Evolutionary conservation across 1,284 basidiomycete species (phyloP), one percentile per base, ranked within the genome.

Genomic region (Tilletia caries): DNA sequence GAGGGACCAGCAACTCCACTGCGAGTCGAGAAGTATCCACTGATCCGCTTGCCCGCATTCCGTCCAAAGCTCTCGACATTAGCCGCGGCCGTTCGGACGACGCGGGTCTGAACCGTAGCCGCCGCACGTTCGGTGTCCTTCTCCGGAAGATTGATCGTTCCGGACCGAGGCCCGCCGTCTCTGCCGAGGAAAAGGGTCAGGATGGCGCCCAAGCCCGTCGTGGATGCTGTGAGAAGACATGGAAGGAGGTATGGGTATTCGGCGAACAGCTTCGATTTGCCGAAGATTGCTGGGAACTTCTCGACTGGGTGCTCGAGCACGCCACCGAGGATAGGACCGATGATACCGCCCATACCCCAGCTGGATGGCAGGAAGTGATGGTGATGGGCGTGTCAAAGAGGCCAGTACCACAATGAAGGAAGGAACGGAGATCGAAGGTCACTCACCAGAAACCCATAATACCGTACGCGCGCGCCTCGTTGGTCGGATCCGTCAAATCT

Each of bases 391-490:
- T n/a, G n/a, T n/a, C n/a, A n/a, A n/a, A n/a, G n/a, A n/a, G n/a
- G n/a, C n/a, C n/a, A n/a, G n/a, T n/a, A n/a, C n/a, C n/a, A n/a
- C n/a, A n/a, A n/a, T n/a, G n/a, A n/a, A n/a, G n/a, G 6, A 5
- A 50, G 48, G 23, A 20, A 25, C 6, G 20, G 46, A n/a, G 8
- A 50, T 8, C 41, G 41, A 50, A 20, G 20, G 48, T 13, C 48
- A 50, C 48, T 50, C 48, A 50, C 33, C 90, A 93, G 84, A 96
- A 96, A 25, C 93, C 94, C 67, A 97, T 87, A 74, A 95, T 92
- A 64, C 93, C 93, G 82, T 96, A 96, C 18, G 95, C 95, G 75
- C 93, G 88, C 43, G 92, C 92, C 84, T 96, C 94, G 83, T 97
- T 97, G 68, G 89, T 92, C 48, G 88, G 85, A 77, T 95, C 93